Evolutionary conservation across 169 alveolate species (phyloP), one percentile per base, ranked within the genome.

Genomic region (Theileria parva): DNA sequence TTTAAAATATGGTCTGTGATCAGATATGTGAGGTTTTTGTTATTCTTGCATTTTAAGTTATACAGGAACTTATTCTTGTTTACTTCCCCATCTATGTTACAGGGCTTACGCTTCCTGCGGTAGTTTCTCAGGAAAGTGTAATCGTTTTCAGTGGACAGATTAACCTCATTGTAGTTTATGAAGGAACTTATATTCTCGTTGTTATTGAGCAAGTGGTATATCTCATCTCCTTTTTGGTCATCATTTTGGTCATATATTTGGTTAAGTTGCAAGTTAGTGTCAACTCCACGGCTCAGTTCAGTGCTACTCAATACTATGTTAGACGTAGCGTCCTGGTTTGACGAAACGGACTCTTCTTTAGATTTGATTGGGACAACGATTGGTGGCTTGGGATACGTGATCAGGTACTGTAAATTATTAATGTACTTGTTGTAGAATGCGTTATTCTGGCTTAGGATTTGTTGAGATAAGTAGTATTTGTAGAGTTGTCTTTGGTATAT

Each of bases 401-500:
- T 32, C 32, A 63, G 25, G 50, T 63, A 63, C 51, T 63, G 71
- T 39, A 63, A 39, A 39, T 63, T 63, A 32, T 63, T 63, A 8
- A 63, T 63, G 50, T 63, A 63, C 71, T 63, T 63, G 71, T 63
- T 63, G 50, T 27, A 63, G 71, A 63, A 63, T 1, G 32, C 2
- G 53, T 28, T 21, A 32, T 63, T 23, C 44, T 63, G 39, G 71
- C 39, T 63, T 9, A 88, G 67, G 44, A 86, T 85, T 25, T 81
- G 74, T 23, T 86, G 85, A 51, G 93, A 80, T 44, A 92, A 76
- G 39, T 84, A 86, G 67, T 77, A 89, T 86, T 92, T 92, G 76
- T 85, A 83, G 13, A 87, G 64, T 61, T 92, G 94, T 73, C 95
- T 85, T 32, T 91, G 90, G 51, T 85, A 92, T 51, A 98, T 96